Evolutionary conservation across 768 basidiomycete genomes (phyloP).

Genomic region (Obba rivulosa): DNA sequence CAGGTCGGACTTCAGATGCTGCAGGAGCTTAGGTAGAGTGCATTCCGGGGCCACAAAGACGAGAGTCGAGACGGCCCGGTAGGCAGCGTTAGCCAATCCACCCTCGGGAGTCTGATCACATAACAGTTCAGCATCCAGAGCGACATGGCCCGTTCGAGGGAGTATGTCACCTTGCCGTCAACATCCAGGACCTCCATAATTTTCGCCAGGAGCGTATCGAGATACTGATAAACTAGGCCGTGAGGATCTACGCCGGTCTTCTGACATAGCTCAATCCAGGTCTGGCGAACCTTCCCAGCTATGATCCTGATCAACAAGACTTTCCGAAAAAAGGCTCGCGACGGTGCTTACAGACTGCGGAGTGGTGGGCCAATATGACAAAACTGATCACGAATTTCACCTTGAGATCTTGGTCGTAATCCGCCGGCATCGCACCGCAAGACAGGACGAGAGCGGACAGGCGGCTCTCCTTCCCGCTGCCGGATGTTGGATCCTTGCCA

Average conservation of each 20-base stretch:
- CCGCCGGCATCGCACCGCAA: constrained; percentile 41
- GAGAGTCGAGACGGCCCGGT: constrained; percentile 68
- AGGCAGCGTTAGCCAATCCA: constrained; percentile 59
- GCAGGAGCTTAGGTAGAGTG: constrained; percentile 65
- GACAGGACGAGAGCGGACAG: constrained; percentile 50
- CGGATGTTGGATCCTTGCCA: constrained; percentile 36
- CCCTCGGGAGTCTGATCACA: constrained; percentile 5
- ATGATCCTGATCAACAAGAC: not conserved
- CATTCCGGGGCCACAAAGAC: constrained; percentile 71
- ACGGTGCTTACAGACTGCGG: constrained; percentile 43
- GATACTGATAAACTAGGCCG: constrained; percentile 44
- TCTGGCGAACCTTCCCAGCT: constrained; percentile 48
- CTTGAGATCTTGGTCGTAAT: constrained; percentile 32
- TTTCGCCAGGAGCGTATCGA: constrained; percentile 44
- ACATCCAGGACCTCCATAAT: constrained; percentile 43
- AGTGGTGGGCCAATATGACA: constrained; percentile 72
- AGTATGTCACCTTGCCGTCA: constrained; percentile 40
- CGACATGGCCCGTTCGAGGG: not conserved
- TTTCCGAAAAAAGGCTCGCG: not conserved
- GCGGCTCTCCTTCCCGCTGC: constrained; percentile 45
- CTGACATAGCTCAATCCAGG: constrained; percentile 82
- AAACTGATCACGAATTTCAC: constrained; percentile 48
- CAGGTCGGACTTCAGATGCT: constrained; percentile 64
- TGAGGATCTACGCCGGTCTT: constrained; percentile 62
- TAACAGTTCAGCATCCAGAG: constrained; percentile 19